phyloP scores from a whole-genome alignment of 2,329 filamentous ascomycete genomes.

The Monilinia vaccinii-corymbosi region DNA sequence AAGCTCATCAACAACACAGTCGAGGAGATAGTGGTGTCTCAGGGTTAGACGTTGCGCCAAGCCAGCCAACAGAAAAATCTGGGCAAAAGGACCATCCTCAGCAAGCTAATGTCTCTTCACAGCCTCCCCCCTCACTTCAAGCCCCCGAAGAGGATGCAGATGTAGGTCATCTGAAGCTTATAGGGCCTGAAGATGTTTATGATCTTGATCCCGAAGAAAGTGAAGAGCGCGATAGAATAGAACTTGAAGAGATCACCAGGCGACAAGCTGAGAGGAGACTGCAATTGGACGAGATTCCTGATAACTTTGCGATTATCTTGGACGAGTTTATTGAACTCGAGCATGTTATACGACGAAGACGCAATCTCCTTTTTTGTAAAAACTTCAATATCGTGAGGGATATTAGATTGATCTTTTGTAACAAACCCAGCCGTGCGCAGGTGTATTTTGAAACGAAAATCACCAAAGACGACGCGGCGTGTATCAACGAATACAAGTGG shows the following conservation, averaged over 20 bases:
- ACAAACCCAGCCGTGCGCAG: too few species aligned
- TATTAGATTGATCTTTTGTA: too few species aligned
- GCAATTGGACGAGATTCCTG: not conserved
- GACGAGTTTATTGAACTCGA: not conserved
- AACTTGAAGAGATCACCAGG: not conserved
- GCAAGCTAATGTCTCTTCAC: too few species aligned
- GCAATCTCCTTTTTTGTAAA: not conserved
- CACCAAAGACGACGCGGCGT: not conserved
- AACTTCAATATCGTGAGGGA: too few species aligned
- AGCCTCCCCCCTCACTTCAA: not conserved
- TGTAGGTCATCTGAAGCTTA: not conserved
- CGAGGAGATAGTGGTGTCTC: not conserved
- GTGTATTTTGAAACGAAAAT: not conserved
- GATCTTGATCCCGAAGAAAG: not conserved
- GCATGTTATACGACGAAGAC: not conserved
- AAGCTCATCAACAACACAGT: not conserved
- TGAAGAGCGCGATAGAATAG: too few species aligned
- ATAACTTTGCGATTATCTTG: not conserved
- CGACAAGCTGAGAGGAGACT: not conserved
- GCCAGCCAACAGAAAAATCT: not conserved
- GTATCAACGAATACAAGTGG: not conserved
- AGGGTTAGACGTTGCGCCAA: not conserved
- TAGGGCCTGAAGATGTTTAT: not conserved
- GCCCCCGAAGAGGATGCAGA: not conserved
- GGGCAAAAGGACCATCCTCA: not conserved